Conservation (phyloP, 192 early-diverging fungal genomes). For the Backusella tarrabulga region DNA sequence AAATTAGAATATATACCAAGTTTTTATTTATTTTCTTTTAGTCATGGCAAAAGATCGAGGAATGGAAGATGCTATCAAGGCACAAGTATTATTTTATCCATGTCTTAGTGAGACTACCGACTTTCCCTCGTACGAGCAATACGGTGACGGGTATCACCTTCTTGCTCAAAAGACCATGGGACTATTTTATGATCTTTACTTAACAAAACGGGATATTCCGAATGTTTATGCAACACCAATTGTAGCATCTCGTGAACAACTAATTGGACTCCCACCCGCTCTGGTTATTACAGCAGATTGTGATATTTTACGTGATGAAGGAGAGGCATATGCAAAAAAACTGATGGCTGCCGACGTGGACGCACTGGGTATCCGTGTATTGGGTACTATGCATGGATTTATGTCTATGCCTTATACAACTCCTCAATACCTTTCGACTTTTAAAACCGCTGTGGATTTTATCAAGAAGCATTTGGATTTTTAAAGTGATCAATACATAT, state of each 20-base stretch:
- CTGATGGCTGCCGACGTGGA: conserved; percentile 12
- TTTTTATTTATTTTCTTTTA: background rate
- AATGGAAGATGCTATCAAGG: background rate
- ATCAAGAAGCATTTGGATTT: background rate
- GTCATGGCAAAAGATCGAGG: conserved; percentile 8
- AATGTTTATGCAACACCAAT: background rate
- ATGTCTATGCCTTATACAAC: background rate
- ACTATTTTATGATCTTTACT: background rate
- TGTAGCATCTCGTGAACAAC: background rate
- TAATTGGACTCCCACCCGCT: conserved; percentile 4
- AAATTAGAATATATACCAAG: too few species aligned
- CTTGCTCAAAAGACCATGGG: background rate
- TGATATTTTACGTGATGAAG: conserved; percentile 24
- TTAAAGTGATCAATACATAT: background rate
- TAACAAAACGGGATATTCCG: background rate
- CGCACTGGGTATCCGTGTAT: conserved; percentile 17
- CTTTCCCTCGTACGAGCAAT: background rate
- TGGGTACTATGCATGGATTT: conserved; percentile 21
- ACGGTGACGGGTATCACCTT: background rate
- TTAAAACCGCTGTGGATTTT: background rate
- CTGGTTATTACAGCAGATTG: conserved; percentile 19
- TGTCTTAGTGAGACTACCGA: background rate
- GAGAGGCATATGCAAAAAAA: conserved; percentile 12
- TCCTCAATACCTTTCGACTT: background rate
- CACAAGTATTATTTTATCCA: conserved; percentile 19